Evolutionary conservation across 768 basidiomycete genomes (phyloP).

Genomic region (Mycena crocata): DNA sequence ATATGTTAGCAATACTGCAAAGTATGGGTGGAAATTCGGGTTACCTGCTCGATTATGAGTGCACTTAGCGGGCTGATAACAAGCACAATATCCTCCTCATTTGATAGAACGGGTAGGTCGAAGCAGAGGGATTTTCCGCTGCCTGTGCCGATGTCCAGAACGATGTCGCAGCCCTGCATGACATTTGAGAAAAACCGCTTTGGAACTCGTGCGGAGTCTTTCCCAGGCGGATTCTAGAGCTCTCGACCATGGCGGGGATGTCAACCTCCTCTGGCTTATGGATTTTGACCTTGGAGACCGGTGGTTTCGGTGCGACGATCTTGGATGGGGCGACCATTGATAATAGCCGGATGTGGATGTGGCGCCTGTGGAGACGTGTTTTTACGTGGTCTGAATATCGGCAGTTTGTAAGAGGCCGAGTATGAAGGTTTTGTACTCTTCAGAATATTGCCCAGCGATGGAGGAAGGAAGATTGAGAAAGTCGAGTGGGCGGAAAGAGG

Average conservation of each 20-base stretch:
- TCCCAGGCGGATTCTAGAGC: not conserved
- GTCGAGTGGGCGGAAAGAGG: not conserved
- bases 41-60: not conserved
- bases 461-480: not conserved
- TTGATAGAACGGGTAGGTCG: not conserved
- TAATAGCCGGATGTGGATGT: not conserved
- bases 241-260: not conserved
- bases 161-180: not conserved
- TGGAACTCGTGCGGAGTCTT: slow-evolving; percentile 11
- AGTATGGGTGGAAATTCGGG: not conserved
- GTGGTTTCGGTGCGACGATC: not conserved
- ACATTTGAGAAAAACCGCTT: not conserved
- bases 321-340: not conserved
- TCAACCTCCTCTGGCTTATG: slow-evolving; percentile 2
- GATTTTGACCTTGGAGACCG: not conserved
- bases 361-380: not conserved
- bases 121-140: slow-evolving; percentile 8
- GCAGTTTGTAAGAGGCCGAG: too few relatives aligned
- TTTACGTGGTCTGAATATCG: too few relatives aligned
- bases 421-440: not conserved
- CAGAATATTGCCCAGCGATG: not conserved
- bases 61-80: not conserved
- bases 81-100: not conserved
- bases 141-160: not conserved
- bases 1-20: too few relatives aligned